Base-by-base conservation (phyloP, 768 basidiomycete species). In the Kwoniella sp. region DNA sequence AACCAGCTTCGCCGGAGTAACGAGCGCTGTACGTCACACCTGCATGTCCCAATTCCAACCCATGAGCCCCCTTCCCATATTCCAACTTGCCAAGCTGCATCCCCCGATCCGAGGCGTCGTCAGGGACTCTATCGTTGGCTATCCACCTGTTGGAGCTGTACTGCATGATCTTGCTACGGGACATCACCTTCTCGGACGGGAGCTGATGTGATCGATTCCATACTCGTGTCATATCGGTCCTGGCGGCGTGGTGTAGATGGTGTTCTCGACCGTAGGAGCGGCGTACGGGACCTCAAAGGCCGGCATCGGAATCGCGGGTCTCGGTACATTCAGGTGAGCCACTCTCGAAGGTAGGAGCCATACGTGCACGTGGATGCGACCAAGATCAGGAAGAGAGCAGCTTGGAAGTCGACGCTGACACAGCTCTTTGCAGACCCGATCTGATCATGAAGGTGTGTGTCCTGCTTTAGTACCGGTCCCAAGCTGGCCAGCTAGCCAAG, bases 201-300 rank as follows among this genome's bases (percentile, higher is more conserved):
- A 12, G n/a, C 45, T 47, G 26, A 45, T n/a, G n/a, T 31, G 29
- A 37, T 37, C 34, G 34, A 37, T 37, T 5, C 7, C n/a, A n/a
- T n/a, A n/a, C n/a, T n/a, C n/a, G n/a, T n/a, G n/a, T n/a, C n/a
- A n/a, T n/a, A n/a, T n/a, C n/a, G n/a, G 12, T 45, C 41, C 41
- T 45, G 41, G n/a, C n/a, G n/a, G n/a, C n/a, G n/a, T 30, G 15
- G 25, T 61, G 29, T 58, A 98, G 94, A 98, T 97, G 94, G 85
- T 94, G 74, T 87, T 97, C 67, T 67, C 78, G 91, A 94, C 95
- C 64, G 83, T 94, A 45, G 96, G 95, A 66, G 95, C 96, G 68
- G 94, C 96, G 2, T 92, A 91, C 81, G 95, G 95, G 30, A 99
- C 95, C 0, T 88, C 93, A 28, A 99, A 99, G 82, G 86, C 95